Evolutionary conservation across 2,329 filamentous ascomycete species (phyloP).

Genomic region (Hypocrella siamensis): DNA sequence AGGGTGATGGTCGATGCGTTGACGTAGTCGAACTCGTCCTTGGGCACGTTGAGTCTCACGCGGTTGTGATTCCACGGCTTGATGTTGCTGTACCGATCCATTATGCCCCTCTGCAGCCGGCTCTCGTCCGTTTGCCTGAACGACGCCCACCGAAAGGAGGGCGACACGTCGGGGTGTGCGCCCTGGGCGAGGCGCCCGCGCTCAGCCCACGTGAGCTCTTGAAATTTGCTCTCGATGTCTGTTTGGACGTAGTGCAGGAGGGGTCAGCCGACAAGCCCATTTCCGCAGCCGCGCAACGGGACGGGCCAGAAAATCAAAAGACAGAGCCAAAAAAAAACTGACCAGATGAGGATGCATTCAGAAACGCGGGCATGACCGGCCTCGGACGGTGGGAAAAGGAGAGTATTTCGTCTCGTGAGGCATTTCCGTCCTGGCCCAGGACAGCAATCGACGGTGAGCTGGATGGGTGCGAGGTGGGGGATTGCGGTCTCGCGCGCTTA

Average conservation of each 20-base stretch:
- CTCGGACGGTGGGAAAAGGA: no score
- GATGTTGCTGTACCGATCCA: slow-evolving; percentile 84
- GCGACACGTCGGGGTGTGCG: slow-evolving; percentile 16
- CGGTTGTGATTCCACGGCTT: slow-evolving; percentile 81
- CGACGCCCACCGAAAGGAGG: slow-evolving; percentile 17
- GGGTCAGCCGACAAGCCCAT: no score
- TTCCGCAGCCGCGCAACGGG: no score
- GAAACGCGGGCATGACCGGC: slow-evolving; percentile 21
- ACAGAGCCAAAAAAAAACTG: slow-evolving; percentile 4
- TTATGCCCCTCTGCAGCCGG: slow-evolving; percentile 11
- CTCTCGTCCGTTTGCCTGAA: slow-evolving; percentile 17
- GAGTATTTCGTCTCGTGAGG: no score
- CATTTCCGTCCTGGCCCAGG: slow-evolving; percentile 21
- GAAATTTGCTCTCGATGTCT: slow-evolving; percentile 34
- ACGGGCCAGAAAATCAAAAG: not conserved
- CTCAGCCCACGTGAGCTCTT: slow-evolving; percentile 38
- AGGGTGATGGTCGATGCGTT: slow-evolving; percentile 62
- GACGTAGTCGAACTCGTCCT: slow-evolving; percentile 61
- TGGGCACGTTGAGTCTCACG: slow-evolving; percentile 62
- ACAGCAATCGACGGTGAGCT: slow-evolving; percentile 15
- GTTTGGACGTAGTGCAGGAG: slow-evolving; percentile 8
- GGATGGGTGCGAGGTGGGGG: slow-evolving; percentile 16
- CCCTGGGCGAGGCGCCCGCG: slow-evolving; percentile 28
- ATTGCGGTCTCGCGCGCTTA: slow-evolving; percentile 29
- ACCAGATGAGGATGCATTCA: slow-evolving; percentile 22